These are phyloP conservation scores for Apostasia shenzhenica DNA, from an alignment of 106 monocot species.

Conservation along the genomic window DNA sequence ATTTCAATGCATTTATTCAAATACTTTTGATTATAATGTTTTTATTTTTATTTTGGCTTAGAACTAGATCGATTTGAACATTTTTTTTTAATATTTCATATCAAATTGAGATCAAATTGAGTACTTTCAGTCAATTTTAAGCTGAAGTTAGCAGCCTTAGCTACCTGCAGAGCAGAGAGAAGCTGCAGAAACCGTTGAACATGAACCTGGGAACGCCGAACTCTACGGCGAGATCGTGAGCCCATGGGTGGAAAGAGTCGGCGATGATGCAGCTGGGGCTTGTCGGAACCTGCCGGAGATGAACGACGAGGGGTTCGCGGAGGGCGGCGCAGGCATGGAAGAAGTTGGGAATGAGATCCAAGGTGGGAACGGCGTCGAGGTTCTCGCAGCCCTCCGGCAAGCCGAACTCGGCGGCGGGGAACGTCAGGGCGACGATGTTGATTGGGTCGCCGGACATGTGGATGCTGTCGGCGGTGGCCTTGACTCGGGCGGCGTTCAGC, in stretches of 20 bases:
- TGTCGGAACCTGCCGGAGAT: constrained; percentile 2
- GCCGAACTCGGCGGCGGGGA: constrained; percentile 24
- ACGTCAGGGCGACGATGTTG: constrained; percentile 26
- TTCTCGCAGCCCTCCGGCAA: constrained; percentile 41
- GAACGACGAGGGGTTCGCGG: constrained; percentile 3
- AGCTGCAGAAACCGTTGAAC: constrained; percentile 24
- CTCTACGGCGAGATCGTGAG: constrained; percentile 1
- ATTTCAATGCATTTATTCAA: background rate
- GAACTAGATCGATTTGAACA: no score
- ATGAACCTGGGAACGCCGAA: constrained; percentile 22
- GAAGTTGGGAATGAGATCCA: constrained; percentile 1
- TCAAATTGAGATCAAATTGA: no score
- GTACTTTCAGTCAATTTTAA: constrained; percentile 3
- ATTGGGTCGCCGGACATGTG: constrained; percentile 17
- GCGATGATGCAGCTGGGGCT: constrained; percentile 37
- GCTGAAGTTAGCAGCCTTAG: constrained; percentile 26
- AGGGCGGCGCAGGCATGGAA: constrained; percentile 12
- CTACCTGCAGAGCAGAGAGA: constrained; percentile 12
- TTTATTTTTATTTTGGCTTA: no score
- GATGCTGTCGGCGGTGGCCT: constrained; percentile 9
- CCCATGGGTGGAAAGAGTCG: constrained; percentile 39
- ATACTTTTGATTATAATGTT: background rate
- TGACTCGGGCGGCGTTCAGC: constrained; percentile 32
- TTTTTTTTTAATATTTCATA: no score
- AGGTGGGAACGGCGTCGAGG: constrained; percentile 16